Evolutionary conservation across 805 yeast species (phyloP).

Genomic region (Grigorovia humatica): DNA sequence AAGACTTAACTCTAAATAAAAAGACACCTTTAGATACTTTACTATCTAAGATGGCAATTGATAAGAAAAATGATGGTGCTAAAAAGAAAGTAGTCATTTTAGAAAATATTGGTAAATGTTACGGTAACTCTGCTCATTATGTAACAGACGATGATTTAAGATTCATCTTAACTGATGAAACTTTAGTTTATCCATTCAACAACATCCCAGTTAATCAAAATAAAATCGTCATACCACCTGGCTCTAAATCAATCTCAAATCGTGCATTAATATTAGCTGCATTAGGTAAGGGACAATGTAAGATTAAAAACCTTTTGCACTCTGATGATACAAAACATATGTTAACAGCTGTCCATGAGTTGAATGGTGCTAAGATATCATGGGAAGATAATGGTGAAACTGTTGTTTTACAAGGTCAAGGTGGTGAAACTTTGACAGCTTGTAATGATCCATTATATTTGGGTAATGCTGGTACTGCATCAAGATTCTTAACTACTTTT

Average conservation of each 20-base stretch:
- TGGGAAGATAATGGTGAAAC: conserved; percentile 90
- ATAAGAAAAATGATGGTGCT: conserved; percentile 91
- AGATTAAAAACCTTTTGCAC: conserved; percentile 75
- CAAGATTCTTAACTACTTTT: conserved; percentile 85
- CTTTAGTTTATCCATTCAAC: conserved; percentile 51
- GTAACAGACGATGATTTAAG: conserved; percentile 74
- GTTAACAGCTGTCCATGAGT: conserved; percentile 72
- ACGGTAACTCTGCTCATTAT: conserved; percentile 77
- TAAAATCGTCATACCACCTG: conserved; percentile 67
- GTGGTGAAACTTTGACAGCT: conserved; percentile 59
- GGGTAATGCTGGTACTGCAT: conserved; percentile 98
- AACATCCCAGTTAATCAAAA: conserved; percentile 20
- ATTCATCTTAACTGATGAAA: conserved; percentile 75
- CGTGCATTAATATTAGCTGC: conserved; percentile 92
- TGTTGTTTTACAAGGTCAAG: conserved; percentile 72
- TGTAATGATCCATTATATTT: conserved; percentile 62
- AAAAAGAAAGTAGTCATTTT: conserved; percentile 80
- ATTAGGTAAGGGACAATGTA: conserved; percentile 75
- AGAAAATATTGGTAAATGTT: conserved; percentile 78
- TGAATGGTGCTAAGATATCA: conserved; percentile 71
- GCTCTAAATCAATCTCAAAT: conserved; percentile 93
- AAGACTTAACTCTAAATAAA: conserved; percentile 57
- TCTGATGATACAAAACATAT: conserved; percentile 95
- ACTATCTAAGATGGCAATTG: conserved; percentile 82
- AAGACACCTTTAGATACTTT: conserved; percentile 67